Percentiles rank a stretch among this genome's conserved stretches.
Evolutionary conservation across 805 yeast genomes (phyloP).

Genomic region (Kluyveromyces aestuarii): DNA sequence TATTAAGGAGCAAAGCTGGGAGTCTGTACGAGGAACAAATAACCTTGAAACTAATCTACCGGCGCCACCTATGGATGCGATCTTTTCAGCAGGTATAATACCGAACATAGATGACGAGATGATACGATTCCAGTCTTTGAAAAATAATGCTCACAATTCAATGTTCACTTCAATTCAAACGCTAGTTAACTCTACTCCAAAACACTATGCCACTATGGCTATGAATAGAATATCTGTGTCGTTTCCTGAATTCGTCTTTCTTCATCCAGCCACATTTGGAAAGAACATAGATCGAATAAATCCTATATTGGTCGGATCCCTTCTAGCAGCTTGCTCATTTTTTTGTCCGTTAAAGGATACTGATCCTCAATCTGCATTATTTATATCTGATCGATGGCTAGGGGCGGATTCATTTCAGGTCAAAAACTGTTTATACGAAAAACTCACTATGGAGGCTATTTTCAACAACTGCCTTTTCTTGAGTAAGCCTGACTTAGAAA

Average conservation of each 20-base stretch:
- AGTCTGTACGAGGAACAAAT: not conserved
- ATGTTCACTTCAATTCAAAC: constrained; percentile 1
- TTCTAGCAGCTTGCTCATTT: constrained; percentile 2
- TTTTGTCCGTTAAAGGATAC: constrained; percentile 4
- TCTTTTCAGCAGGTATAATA: constrained; percentile 5
- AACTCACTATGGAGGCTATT: constrained; percentile 6
- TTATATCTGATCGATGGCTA: constrained; percentile 5
- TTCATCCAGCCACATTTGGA: constrained; percentile 4
- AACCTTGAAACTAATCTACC: not conserved
- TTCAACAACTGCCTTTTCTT: constrained; percentile 3
- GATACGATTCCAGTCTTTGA: constrained; percentile 1
- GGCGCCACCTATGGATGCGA: constrained; percentile 6
- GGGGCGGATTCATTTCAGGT: constrained; percentile 5
- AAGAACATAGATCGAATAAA: constrained; percentile 3
- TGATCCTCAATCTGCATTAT: not conserved
- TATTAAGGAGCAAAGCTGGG: not conserved
- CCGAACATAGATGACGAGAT: constrained; percentile 2
- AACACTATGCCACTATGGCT: not conserved
- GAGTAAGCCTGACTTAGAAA: constrained; percentile 4
- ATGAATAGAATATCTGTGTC: constrained; percentile 1
- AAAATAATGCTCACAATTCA: constrained; percentile 1
- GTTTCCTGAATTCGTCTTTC: constrained; percentile 7
- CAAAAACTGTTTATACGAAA: constrained; percentile 5
- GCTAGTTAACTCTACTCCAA: constrained; percentile 2
- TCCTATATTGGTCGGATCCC: constrained; percentile 5